Conservation (phyloP, 2,329 filamentous ascomycete genomes). For the Penicillium polonicum region DNA sequence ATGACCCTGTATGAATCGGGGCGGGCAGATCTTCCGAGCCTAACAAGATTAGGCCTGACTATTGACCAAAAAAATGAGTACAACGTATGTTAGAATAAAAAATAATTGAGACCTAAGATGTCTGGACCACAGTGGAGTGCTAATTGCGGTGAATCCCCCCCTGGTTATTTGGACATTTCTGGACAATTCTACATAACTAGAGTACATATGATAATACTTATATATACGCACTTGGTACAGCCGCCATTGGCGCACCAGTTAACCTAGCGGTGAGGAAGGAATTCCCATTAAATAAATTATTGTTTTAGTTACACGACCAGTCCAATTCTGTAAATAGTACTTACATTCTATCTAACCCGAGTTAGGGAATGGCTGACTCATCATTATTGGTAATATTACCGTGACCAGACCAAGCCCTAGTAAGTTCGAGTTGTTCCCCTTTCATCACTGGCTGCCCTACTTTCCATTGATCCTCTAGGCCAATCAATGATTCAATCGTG, state of each 20-base stretch:
- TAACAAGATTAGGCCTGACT: conserved; percentile 2
- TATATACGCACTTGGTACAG: neutral
- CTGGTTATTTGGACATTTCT: neutral
- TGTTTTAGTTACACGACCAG: neutral
- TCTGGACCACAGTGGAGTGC: conserved; percentile 11
- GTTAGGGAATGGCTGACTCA: conserved; percentile 26
- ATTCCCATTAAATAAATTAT: neutral
- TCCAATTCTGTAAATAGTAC: conserved; percentile 2
- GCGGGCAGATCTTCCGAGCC: conserved; percentile 8
- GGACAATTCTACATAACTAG: neutral
- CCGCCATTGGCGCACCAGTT: conserved; percentile 9
- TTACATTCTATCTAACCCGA: neutral
- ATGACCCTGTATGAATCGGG: neutral
- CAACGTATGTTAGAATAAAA: neutral
- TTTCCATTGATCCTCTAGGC: conserved; percentile 8
- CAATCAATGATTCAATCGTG: conserved; percentile 14
- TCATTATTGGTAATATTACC: conserved; percentile 17
- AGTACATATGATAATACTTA: neutral
- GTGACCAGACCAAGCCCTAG: neutral
- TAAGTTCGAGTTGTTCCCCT: neutral
- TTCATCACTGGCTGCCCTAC: conserved; percentile 24
- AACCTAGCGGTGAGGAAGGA: conserved; percentile 10
- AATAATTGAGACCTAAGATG: conserved; percentile 4
- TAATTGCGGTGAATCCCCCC: conserved; percentile 6
- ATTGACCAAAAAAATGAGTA: neutral